Conservation (phyloP, 345 rosid genomes). For the Ceriops zippeliana region DNA sequence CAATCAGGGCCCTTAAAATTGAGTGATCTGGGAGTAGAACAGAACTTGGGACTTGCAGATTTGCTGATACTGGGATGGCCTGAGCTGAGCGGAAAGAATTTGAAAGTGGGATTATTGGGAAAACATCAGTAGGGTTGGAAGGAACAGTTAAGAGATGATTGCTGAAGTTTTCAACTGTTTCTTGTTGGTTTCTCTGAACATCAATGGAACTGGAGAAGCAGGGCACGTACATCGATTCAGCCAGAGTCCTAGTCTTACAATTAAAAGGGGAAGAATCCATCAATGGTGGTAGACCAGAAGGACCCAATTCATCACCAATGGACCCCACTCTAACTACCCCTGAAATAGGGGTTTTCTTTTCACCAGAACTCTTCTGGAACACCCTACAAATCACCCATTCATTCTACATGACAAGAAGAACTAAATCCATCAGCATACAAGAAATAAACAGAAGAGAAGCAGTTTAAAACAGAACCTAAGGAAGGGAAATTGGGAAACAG, state of each 20-base stretch:
- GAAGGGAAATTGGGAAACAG: neutral
- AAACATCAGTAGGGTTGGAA: slow-evolving; percentile 14
- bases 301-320: slow-evolving; percentile 38
- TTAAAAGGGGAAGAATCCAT: slow-evolving; percentile 47
- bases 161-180: slow-evolving; percentile 32
- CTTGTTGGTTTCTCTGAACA: slow-evolving; percentile 37
- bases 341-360: slow-evolving; percentile 67
- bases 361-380: slow-evolving; percentile 68
- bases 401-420: slow-evolving; percentile 41
- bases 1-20: slow-evolving; percentile 45
- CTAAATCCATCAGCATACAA: neutral
- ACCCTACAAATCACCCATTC: slow-evolving; percentile 96
- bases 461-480: slow-evolving; percentile 18
- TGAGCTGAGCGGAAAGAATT: slow-evolving; percentile 39
- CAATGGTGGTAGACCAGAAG: slow-evolving; percentile 57
- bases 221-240: slow-evolving; percentile 59
- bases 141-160: slow-evolving; percentile 30
- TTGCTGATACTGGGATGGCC: slow-evolving; percentile 21
- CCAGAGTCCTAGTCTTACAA: slow-evolving; percentile 26
- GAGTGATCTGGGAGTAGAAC: slow-evolving; percentile 45
- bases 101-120: slow-evolving; percentile 32
- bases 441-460: slow-evolving; percentile 1
- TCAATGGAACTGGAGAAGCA: slow-evolving; percentile 64
- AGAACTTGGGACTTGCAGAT: slow-evolving; percentile 33
- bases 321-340: slow-evolving; percentile 35